A percentile compares a stretch with the other conserved stretches of the same genome.
Conservation (phyloP, 1,284 basidiomycete genomes). For the Pseudozyma hubeiensis region DNA sequence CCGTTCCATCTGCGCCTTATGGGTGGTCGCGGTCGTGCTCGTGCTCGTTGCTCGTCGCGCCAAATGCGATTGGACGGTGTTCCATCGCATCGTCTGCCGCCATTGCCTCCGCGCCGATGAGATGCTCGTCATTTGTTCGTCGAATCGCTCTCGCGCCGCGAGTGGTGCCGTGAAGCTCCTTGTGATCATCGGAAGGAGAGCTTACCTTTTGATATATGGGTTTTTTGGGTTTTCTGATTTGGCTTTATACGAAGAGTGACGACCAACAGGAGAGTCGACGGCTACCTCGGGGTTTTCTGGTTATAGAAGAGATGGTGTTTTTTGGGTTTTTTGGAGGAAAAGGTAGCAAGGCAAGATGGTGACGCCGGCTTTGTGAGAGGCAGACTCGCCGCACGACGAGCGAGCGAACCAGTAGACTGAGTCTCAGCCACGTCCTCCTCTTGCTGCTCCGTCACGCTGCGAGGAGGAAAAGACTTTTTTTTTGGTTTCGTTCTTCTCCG, state of each 20-base stretch:
- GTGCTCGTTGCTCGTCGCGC: no score
- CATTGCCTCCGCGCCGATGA: no score
- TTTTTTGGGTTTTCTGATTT: constrained; percentile 38
- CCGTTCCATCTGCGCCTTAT: no score
- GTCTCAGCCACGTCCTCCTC: neutral
- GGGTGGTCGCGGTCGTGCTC: no score
- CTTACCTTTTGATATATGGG: constrained; percentile 43
- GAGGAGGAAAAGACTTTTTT: neutral
- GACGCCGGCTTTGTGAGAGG: constrained; percentile 8
- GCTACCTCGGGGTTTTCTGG: constrained; percentile 41
- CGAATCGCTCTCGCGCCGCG: neutral
- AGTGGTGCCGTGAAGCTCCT: neutral
- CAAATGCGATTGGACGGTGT: no score
- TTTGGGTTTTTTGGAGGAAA: constrained; percentile 44
- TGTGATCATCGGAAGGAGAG: neutral
- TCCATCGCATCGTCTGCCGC: no score
- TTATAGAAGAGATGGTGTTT: constrained; percentile 38
- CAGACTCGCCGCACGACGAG: neutral
- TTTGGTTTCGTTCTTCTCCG: neutral
- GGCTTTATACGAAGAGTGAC: constrained; percentile 42
- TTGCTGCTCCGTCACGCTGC: constrained; percentile 7
- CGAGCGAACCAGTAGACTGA: neutral
- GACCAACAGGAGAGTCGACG: constrained; percentile 24
- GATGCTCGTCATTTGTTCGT: no score
- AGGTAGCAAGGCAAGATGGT: constrained; percentile 35